These are phyloP conservation scores for Piper betle DNA, from an alignment of 164 flowering plant species.

Conservation along the genomic window DNA sequence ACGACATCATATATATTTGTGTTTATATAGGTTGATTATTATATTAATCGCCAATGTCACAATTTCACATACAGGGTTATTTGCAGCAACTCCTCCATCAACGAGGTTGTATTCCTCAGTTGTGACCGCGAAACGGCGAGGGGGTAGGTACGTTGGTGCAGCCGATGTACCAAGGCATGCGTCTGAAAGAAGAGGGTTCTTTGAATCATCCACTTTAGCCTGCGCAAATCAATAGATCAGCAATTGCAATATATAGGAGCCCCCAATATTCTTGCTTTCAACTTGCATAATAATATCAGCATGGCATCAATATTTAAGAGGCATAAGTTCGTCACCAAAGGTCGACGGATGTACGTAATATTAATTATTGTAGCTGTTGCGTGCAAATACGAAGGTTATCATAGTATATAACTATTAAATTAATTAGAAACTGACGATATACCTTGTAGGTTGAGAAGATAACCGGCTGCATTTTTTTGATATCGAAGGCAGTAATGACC, in stretches of 20 bases:
- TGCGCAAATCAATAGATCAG: not conserved
- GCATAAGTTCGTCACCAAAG: too few species aligned
- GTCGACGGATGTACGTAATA: too few species aligned
- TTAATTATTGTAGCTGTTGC: too few species aligned
- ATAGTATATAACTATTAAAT: too few species aligned
- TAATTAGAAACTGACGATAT: not conserved
- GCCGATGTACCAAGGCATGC: slow-evolving; percentile 29
- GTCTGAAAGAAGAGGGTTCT: slow-evolving; percentile 26
- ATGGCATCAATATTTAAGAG: too few species aligned
- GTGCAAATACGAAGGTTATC: too few species aligned
- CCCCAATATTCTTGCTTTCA: too few species aligned
- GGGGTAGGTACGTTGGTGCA: slow-evolving; percentile 13
- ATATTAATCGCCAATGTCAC: not conserved
- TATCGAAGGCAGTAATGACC: slow-evolving; percentile 12
- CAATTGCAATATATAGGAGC: too few species aligned
- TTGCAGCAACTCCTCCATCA: slow-evolving; percentile 40
- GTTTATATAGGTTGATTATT: not conserved
- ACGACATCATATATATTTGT: not conserved
- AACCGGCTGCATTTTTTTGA: slow-evolving; percentile 18
- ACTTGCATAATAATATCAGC: too few species aligned
- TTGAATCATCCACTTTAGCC: slow-evolving; percentile 9
- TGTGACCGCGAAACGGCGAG: slow-evolving; percentile 9
- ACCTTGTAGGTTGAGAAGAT: slow-evolving; percentile 20
- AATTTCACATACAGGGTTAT: slow-evolving; percentile 26
- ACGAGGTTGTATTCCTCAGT: slow-evolving; percentile 20